Base-by-base conservation (phyloP, 148 eudicot species). In the Mesembryanthemum crystallinum region DNA sequence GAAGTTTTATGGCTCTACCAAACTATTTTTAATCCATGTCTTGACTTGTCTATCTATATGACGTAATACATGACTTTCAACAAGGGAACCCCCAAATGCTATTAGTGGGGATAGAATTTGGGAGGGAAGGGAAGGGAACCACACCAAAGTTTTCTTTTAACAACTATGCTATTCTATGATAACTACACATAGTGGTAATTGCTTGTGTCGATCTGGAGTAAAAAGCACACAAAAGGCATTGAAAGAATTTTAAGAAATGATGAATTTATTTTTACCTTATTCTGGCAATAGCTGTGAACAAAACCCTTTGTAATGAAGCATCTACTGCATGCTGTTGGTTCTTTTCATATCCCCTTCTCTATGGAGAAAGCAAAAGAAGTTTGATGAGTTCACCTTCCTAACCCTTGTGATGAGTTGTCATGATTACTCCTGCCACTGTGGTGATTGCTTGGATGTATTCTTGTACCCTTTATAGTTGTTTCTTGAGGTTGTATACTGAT, bases 401-500 rank as follows among this genome's bases (percentile, higher is more conserved):
- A 54, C 58, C 21, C 54, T 43, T 9, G 52, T 4, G 18, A 18
- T 39, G 20, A 23, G 35, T 45, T 43, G 49, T 45, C 2, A 12
- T 11, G 18, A 54, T 71, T 52, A 71, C 6, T 54, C 51, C 59
- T 71, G 76, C 76, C 66, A 43, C 8, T 29, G 5, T 72, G 14
- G 12, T 45, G 47, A 61, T 61, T 28, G 59, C 30, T 47, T 28
- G 32, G 5, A 8, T 47, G 32, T 77, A 7, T 24, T 24, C 1
- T n/a, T 61, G 67, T 69, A 20, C 25, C 27, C 1, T 45, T 70
- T 45, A 35, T 12, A 45, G 75, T 66, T 79, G 43, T 62, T 33
- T 37, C 29, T 58, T 21, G 81, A 73, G 33, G 47, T 60, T 79
- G 42, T 60, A 54, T 69, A 47, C 58, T 73, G 47, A 69, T 43